Evolutionary conservation across 805 yeast species (phyloP).

Genomic region (Candida taoyuanica): DNA sequence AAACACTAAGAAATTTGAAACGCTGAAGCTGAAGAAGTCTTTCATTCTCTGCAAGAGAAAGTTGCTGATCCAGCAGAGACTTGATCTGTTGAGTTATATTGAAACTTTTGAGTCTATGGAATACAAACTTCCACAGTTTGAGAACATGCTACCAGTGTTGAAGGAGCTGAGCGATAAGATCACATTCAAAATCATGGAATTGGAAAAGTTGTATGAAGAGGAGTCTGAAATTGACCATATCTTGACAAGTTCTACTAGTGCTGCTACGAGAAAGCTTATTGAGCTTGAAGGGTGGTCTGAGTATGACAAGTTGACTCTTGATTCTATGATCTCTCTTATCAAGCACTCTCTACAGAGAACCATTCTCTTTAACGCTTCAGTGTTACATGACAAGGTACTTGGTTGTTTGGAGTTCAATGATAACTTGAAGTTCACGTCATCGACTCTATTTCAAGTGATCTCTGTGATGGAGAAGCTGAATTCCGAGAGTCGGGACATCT

Average conservation of each 20-base stretch:
- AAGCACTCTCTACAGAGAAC: slow-evolving; percentile 49
- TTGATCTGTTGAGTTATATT: slow-evolving; percentile 31
- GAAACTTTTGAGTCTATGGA: slow-evolving; percentile 21
- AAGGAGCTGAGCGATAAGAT: slow-evolving; percentile 35
- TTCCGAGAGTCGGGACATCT: slow-evolving; percentile 12
- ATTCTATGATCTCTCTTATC: slow-evolving; percentile 37
- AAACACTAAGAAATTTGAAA: slow-evolving; percentile 40
- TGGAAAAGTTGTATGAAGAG: slow-evolving; percentile 46
- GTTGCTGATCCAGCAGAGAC: slow-evolving; percentile 37
- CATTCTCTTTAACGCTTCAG: slow-evolving; percentile 50
- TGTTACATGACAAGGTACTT: slow-evolving; percentile 46
- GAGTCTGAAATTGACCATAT: slow-evolving; percentile 51
- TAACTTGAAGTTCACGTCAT: slow-evolving; percentile 18
- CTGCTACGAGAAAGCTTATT: slow-evolving; percentile 41
- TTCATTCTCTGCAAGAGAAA: slow-evolving; percentile 35
- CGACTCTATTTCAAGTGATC: slow-evolving; percentile 7
- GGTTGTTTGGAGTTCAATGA: slow-evolving; percentile 26
- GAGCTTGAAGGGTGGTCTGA: slow-evolving; percentile 57
- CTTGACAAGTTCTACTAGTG: slow-evolving; percentile 40
- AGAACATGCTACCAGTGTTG: slow-evolving; percentile 25
- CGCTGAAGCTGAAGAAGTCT: slow-evolving; percentile 37
- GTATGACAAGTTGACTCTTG: slow-evolving; percentile 38
- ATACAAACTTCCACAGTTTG: slow-evolving; percentile 24
- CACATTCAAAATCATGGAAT: slow-evolving; percentile 41
- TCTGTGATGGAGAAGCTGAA: slow-evolving; percentile 11